Base-by-base conservation (phyloP, 352 stramenopile genomes). In the Globisporangium megalacanthum region DNA sequence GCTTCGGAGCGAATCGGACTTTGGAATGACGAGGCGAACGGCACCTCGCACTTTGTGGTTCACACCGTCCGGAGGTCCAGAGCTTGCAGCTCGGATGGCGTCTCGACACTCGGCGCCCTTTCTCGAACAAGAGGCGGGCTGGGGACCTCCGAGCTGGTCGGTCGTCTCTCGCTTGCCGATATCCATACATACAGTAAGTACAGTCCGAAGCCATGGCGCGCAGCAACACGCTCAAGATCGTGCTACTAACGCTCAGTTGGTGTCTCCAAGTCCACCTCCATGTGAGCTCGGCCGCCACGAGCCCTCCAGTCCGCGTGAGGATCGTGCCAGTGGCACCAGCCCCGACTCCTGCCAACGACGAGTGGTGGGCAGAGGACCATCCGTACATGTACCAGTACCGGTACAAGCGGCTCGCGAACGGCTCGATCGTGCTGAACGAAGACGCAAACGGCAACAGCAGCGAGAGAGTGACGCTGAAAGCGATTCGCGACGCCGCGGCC, bases 341-440 rank as follows among this genome's bases (percentile, higher is more conserved):
- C 10, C 13, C 50, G 36, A 37, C 19, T 15, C 7, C 42, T 2
- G 49, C 71, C 51, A 46, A 61, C 13, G 70, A 55, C 37, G 56
- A 74, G 6, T 77, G 70, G 56, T 86, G 78, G 78, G 65, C 54
- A 3, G 59, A 71, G 60, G 75, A 85, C 53, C 62, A 77, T n/a
- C 68, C 68, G 51, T 77, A 78, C 58, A 66, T 62, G 47, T 67
- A 80, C 53, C 54, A 68, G 29, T 61, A 61, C 29, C 50, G 58
- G 17, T 83, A 72, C 58, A 72, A 66, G 39, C 72, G 72, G 29
- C 60, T 77, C 36, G 29, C 69, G 10, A 73, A 79, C 50, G 78
- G 78, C 22, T 66, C 72, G 52, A 54, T 75, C 51, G 64, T 72
- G 8, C 20, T 56, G 6, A 71, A 64, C 37, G 70, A 77, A 14